Conservation (phyloP, 1,284 basidiomycete genomes). For the Pseudozyma flocculosa region DNA sequence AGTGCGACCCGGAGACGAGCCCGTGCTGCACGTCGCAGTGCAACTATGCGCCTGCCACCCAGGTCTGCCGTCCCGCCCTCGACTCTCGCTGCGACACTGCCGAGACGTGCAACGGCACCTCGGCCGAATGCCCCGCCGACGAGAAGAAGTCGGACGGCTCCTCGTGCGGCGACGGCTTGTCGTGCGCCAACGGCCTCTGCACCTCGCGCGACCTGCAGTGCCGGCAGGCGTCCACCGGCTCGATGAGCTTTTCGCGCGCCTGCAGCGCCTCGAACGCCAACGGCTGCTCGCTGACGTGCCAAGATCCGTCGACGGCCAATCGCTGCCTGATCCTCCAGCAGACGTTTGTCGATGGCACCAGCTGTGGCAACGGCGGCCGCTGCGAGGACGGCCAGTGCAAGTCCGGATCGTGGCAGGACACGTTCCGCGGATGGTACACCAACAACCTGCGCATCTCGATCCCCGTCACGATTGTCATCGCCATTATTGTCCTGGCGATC, state of each 20-base stretch:
- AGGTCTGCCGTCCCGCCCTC: constrained; percentile 71
- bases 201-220: constrained; percentile 80
- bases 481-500: constrained; percentile 36
- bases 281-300: constrained; percentile 76
- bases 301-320: constrained; percentile 66
- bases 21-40: constrained; percentile 75
- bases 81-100: constrained; percentile 72
- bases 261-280: constrained; percentile 66
- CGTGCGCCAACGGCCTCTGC: constrained; percentile 79
- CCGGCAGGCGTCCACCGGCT: constrained; percentile 66
- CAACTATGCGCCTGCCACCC: constrained; percentile 66
- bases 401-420: constrained; percentile 67
- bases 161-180: constrained; percentile 62
- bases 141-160: constrained; percentile 69
- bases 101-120: constrained; percentile 79
- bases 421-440: constrained; percentile 65
- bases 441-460: constrained; percentile 48
- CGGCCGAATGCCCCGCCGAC: constrained; percentile 73
- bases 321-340: constrained; percentile 75
- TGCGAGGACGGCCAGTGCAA: constrained; percentile 67
- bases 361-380: constrained; percentile 71
- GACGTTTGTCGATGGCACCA: constrained; percentile 77
- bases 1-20: constrained; percentile 77
- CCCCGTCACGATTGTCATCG: constrained; percentile 47
- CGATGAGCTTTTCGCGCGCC: constrained; percentile 67